Evolutionary conservation across 495 filamentous ascomycete species (phyloP).

Genomic region (Aspergillus cavernicola): DNA sequence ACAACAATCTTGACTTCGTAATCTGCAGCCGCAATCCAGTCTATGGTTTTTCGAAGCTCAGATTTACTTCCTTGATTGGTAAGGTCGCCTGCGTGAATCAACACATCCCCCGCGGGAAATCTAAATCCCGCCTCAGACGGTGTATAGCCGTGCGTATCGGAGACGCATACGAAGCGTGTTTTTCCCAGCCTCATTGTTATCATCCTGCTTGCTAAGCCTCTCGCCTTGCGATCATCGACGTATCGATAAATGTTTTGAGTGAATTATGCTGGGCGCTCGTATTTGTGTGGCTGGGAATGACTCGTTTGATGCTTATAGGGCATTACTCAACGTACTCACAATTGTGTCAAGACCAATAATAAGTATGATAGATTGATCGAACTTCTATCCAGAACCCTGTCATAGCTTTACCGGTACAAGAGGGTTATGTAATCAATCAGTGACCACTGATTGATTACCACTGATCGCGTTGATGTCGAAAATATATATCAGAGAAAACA

Average conservation of each 20-base stretch:
- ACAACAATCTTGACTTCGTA: conserved; percentile 57
- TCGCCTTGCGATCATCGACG: too few relatives aligned
- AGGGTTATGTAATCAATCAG: background rate
- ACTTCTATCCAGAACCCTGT: too few relatives aligned
- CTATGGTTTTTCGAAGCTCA: conserved; percentile 50
- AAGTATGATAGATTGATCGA: background rate
- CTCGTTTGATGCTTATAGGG: background rate
- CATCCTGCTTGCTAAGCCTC: too few relatives aligned
- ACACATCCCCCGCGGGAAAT: conserved; percentile 55
- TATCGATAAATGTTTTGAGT: too few relatives aligned
- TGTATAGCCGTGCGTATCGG: conserved; percentile 57
- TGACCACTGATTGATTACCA: background rate
- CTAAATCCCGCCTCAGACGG: conserved; percentile 49
- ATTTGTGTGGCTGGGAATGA: background rate
- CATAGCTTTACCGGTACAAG: too few relatives aligned
- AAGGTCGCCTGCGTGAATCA: conserved; percentile 60
- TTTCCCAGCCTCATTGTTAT: conserved; percentile 33
- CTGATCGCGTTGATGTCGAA: too few relatives aligned
- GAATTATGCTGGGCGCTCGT: background rate
- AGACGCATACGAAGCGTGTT: conserved; percentile 57
- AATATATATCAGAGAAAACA: too few relatives aligned
- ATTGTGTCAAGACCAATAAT: too few relatives aligned
- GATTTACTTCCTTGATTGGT: conserved; percentile 53
- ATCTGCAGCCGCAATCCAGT: conserved; percentile 54
- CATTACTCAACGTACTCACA: too few relatives aligned